These are phyloP conservation scores for Breviolum minutum DNA, from an alignment of 73 alveolate species.

Conservation along the genomic window DNA sequence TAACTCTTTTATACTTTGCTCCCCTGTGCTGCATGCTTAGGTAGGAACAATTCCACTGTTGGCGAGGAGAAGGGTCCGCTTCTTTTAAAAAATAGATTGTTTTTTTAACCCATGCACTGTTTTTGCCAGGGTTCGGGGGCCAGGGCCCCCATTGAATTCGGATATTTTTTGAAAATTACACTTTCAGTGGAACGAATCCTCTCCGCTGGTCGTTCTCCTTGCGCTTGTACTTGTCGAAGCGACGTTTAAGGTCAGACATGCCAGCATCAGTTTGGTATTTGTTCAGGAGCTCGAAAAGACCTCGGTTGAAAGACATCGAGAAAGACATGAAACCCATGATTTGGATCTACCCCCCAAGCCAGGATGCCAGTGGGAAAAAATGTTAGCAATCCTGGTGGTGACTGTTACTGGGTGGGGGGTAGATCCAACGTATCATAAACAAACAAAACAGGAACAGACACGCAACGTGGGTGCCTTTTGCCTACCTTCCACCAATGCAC, in stretches of 20 bases:
- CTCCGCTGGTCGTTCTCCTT: conserved; percentile 39
- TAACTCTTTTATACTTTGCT: too few species aligned
- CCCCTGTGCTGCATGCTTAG: too few species aligned
- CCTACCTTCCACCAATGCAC: too few species aligned
- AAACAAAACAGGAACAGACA: too few species aligned
- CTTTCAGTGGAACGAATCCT: conserved; percentile 14
- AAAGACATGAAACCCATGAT: neutral
- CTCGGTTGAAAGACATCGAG: neutral
- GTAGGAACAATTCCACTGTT: too few species aligned
- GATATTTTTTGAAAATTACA: neutral
- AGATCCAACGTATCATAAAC: too few species aligned
- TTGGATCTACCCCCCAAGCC: too few species aligned
- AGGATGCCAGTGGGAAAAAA: too few species aligned
- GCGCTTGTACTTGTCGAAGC: conserved; percentile 88
- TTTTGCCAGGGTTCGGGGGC: neutral
- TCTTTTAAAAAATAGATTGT: too few species aligned
- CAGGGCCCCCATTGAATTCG: neutral
- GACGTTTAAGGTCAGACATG: conserved; percentile 83
- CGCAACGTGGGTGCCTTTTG: too few species aligned
- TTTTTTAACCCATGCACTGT: neutral
- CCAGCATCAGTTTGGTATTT: conserved; percentile 64
- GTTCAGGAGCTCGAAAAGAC: conserved; percentile 79
- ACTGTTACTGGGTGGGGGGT: too few species aligned
- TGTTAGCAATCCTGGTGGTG: neutral
- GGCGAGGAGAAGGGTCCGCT: too few species aligned